Evolutionary conservation across 768 basidiomycete genomes (phyloP).

Genomic region (Macrolepiota albuminosa): DNA sequence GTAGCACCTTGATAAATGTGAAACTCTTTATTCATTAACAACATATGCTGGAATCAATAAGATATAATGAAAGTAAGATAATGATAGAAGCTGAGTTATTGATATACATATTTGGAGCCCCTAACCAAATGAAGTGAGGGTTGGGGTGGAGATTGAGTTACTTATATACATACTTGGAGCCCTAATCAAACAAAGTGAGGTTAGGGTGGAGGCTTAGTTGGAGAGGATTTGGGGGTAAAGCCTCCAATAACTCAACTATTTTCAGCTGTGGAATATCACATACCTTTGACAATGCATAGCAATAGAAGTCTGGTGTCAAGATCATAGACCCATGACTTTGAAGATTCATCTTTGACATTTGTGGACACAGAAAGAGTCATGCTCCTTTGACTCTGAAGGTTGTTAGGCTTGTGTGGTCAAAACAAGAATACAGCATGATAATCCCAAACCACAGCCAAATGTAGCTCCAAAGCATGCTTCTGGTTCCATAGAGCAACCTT

Average conservation of each 20-base stretch:
- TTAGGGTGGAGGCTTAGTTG: too few species aligned
- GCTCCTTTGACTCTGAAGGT: not conserved
- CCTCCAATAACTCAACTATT: not conserved
- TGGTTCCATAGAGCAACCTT: constrained; percentile 69
- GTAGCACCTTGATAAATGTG: too few species aligned
- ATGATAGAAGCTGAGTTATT: too few species aligned
- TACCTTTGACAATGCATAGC: constrained; percentile 51
- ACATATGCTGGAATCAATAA: too few species aligned
- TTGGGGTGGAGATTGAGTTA: too few species aligned
- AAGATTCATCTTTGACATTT: not conserved
- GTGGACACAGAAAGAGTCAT: not conserved
- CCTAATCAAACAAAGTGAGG: too few species aligned
- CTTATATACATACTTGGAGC: too few species aligned
- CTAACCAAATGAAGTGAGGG: too few species aligned
- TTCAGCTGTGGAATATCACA: constrained; percentile 10
- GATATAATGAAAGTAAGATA: too few species aligned
- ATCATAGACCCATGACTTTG: constrained; percentile 58
- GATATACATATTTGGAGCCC: too few species aligned
- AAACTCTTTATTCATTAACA: too few species aligned
- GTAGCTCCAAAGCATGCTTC: constrained; percentile 31
- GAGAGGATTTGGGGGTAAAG: too few species aligned
- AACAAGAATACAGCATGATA: constrained; percentile 68
- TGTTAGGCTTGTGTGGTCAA: constrained; percentile 23
- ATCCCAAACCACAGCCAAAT: constrained; percentile 58
- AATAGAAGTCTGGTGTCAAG: constrained; percentile 50